Evolutionary conservation across 176 grass and related monocot genomes (phyloP), one percentile per base, ranked within the genome.

Genomic region (Bromus sterilis): DNA sequence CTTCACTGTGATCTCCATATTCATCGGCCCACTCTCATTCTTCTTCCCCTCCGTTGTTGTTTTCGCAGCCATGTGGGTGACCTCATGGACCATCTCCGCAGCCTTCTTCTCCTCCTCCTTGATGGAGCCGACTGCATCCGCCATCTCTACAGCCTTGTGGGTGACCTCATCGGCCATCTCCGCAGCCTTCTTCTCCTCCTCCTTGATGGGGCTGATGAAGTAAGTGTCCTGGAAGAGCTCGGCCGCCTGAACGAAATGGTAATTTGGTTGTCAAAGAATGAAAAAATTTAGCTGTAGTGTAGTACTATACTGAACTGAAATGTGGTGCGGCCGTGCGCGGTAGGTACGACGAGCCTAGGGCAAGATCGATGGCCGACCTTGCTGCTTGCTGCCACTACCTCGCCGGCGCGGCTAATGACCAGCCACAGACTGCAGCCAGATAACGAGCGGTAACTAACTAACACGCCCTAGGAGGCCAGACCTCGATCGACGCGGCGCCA

Each of bases 161-260:
- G 0, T 55, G 4, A 34, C 62, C 9, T 9, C 21, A 3, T 16
- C 53, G 39, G 3, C 49, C 16, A 42, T 26, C 1, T 15, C 37
- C 3, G 2, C n/a, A 0, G 66, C 20, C n/a, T 26, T 34, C 37
- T 44, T 4, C 26, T 73, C 20, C 32, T 66, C 64, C 18, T 64
- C 46, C 48, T 84, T 75, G 23, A 66, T 13, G 21, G 66, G 49
- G 70, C 8, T 29, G 18, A 86, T 24, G 62, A 85, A 82, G 44
- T 78, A 86, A 26, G 57, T 82, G 36, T 78, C 58, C 7, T 82
- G 7, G 48, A 86, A 74, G 24, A 59, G 2, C 28, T 49, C 58
- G 46, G 82, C 88, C 74, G 12, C 82, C 82, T 89, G 62, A 85
- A 71, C 15, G 2, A 51, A 32, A 36, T 35, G 32, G 9, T n/a